Base-by-base conservation (phyloP, 1,284 basidiomycete genomes). In the Pseudozyma hubeiensis region DNA sequence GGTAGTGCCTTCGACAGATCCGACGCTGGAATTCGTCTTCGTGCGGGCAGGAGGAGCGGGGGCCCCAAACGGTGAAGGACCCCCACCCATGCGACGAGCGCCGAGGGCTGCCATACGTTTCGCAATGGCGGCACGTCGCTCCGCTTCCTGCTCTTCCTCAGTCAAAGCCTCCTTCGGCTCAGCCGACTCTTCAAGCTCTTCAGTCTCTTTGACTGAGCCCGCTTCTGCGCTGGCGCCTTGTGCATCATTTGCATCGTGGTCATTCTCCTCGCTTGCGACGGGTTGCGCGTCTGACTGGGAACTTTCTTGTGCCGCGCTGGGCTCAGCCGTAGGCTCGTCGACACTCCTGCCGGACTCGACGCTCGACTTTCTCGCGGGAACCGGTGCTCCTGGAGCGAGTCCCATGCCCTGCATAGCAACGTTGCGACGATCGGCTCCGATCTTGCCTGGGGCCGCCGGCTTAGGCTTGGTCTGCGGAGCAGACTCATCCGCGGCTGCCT, bases 71-170 rank as follows among this genome's bases (percentile, higher is more conserved):
- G 63, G 62, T 29, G 46, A n/a, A 6, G 67, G 60, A 19, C 47
- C 72, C 24, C 72, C 71, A 24, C 79, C 81, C 72, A 83, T 76
- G 14, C 80, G 65, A 33, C 76, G 71, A 14, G 80, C 82, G 11
- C 82, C 82, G 7, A 84, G 59, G 7, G 75, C 74, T 16, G 82
- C 82, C 81, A 84, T 83, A 6, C 82, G 74, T 45, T 68, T 74
- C 6, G 81, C 75, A 33, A 83, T 76, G 2, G 78, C 64, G 1
- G 76, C 79, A 14, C 80, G 71, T 29, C 81, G 64, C 35, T 64
- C 71, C 14, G 72, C 66, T 31, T 83, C 80, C 16, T 83, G 73
- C 41, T 81, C 73, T 33, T 77, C 75, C 47, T 76, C 73, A 1
- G 61, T 64, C 30, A 60, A 17, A 13, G 53, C 57, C 39, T 71